Base-by-base conservation (phyloP, 768 basidiomycete species). In the Xerocomus potaroensis region DNA sequence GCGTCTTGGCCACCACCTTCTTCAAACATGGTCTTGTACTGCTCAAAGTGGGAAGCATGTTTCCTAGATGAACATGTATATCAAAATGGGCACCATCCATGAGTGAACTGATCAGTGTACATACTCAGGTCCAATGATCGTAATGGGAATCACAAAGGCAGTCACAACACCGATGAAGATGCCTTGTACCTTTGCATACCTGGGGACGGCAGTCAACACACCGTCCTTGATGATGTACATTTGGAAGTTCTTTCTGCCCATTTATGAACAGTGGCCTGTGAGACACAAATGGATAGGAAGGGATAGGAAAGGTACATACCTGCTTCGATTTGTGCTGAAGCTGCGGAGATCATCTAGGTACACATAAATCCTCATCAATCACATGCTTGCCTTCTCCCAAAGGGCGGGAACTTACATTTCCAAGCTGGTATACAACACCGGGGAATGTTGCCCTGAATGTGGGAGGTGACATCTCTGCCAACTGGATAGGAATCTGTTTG, bases 401-500 rank as follows among this genome's bases (percentile, higher is more conserved):
- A 10, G 26, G 10, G 6, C 2, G 48, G 8, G 2, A n/a, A 57
- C 64, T 9, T 32, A 65, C 75, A 63, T 88, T 91, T 30, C 91
- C 88, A 23, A 91, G 60, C 55, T 92, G 91, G 66, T 92, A 93
- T 1, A 86, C 80, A 0, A 90, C 79, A 48, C 91, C 91, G 21
- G 86, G 86, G 74, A 91, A 93, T 2, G 87, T 86, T 4, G 90
- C 87, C 48, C 92, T 77, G 76, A 92, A 94, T 0, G 88, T 90
- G 0, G 89, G 85, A 8, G 92, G 92, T 0, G 87, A 87, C 72
- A 91, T 79, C 68, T 96, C 91, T 5, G 81, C 75, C 29, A 94
- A 71, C 64, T 84, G 86, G 54, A 92, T 85, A 4, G 90, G 90
- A 62, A 80, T 76, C 74, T 73, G 42, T 14, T 0, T 5, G 8